A percentile compares a stretch with the other conserved stretches of the same genome.
Conservation (phyloP, 2,329 filamentous ascomycete species). For the Apiospora kogelbergensis region DNA sequence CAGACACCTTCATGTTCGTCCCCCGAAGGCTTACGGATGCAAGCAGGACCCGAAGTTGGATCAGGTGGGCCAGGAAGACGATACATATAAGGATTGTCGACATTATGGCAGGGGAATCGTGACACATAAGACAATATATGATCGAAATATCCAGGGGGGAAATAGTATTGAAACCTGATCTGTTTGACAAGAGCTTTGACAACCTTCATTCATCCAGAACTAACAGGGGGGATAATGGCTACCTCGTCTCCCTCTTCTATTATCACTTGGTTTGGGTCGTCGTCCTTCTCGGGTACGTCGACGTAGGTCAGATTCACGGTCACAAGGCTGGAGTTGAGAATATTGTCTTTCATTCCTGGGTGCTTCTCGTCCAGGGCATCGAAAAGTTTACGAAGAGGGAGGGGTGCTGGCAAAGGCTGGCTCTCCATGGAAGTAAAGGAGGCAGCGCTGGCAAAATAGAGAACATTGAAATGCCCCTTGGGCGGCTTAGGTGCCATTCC, state of each 20-base stretch:
- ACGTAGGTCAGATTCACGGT: slow-evolving; percentile 83
- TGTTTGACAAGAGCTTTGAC: not conserved
- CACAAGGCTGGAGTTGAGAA: slow-evolving; percentile 72
- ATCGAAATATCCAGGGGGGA: not conserved
- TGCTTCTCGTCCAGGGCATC: slow-evolving; percentile 67
- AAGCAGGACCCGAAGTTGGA: too few species aligned
- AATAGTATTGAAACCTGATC: not conserved
- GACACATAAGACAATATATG: not conserved
- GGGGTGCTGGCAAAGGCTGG: slow-evolving; percentile 66
- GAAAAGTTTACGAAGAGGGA: slow-evolving; percentile 64
- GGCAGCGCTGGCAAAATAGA: slow-evolving; percentile 78
- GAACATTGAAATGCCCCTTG: slow-evolving; percentile 69
- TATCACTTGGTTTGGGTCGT: slow-evolving; percentile 40
- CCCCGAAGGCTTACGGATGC: too few species aligned
- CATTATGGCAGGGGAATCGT: not conserved
- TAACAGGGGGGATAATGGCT: slow-evolving; percentile 84
- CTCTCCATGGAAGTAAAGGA: slow-evolving; percentile 68
- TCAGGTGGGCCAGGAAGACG: too few species aligned
- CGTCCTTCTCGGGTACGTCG: slow-evolving; percentile 55
- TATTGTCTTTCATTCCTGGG: slow-evolving; percentile 64
- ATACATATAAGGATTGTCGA: too few species aligned
- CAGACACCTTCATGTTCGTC: not conserved
- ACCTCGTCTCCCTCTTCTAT: slow-evolving; percentile 79
- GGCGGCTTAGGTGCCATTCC: slow-evolving; percentile 44
- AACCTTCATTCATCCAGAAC: slow-evolving; percentile 68